These are phyloP conservation scores for Canna indica DNA, from an alignment of 176 grass and related monocot genomes.

Conservation along the genomic window DNA sequence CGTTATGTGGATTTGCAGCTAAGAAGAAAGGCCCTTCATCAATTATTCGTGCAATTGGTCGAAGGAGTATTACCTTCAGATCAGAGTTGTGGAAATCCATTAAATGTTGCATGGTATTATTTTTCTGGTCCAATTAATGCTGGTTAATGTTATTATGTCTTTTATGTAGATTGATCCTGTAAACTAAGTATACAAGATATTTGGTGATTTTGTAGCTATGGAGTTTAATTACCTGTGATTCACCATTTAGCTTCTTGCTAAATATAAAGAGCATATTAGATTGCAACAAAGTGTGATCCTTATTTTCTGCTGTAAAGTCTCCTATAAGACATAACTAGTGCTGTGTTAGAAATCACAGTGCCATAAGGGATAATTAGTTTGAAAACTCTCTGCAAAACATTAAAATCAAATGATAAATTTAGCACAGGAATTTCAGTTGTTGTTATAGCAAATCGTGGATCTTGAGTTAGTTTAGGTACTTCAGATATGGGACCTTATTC, in stretches of 20 bases:
- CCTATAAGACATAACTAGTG: not conserved
- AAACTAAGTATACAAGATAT: not conserved
- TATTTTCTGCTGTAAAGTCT: not conserved
- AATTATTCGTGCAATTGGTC: slow-evolving; percentile 27
- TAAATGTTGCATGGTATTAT: slow-evolving; percentile 32
- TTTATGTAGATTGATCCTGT: not conserved
- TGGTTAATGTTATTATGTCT: not conserved
- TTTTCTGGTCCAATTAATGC: not conserved
- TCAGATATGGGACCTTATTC: not conserved
- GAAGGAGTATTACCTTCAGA: slow-evolving; percentile 26
- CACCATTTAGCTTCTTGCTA: not conserved
- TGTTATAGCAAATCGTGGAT: not conserved
- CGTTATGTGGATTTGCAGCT: slow-evolving; percentile 8
- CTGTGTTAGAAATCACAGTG: not conserved
- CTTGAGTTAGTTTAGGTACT: not conserved
- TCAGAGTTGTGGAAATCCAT: slow-evolving; percentile 26
- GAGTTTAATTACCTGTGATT: not conserved
- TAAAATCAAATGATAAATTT: not conserved
- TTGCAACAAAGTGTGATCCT: not conserved
- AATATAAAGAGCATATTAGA: not conserved
- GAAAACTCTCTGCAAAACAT: not conserved
- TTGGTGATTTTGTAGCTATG: not conserved
- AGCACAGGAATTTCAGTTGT: not conserved
- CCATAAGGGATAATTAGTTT: not conserved
- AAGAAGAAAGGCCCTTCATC: slow-evolving; percentile 21